Percentiles rank a stretch among this genome's conserved stretches.
phyloP scores from a whole-genome alignment of 106 monocot species.

The Chionographis japonica region DNA sequence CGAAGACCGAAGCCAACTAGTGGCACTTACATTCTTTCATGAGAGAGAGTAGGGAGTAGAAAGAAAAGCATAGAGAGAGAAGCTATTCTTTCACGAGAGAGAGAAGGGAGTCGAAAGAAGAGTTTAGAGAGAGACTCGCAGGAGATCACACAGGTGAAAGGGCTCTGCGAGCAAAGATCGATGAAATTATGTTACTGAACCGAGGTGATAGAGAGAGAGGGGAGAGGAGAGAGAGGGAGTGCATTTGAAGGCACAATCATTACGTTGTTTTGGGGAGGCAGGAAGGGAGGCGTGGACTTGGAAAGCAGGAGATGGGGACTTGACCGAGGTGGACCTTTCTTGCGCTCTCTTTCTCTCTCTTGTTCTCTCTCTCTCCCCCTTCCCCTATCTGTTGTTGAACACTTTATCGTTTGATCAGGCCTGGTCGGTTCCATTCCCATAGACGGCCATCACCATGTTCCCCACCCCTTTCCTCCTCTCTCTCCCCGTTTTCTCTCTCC shows the following conservation, averaged over 20 bases:
- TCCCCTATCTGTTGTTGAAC: neutral
- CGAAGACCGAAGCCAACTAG: too few species aligned
- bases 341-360: neutral
- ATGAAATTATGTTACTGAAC: too few species aligned
- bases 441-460: slow-evolving; percentile 7
- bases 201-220: neutral
- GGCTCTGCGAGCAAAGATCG: too few species aligned
- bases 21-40: too few species aligned
- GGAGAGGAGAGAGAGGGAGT: slow-evolving; percentile 28
- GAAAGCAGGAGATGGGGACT: slow-evolving; percentile 34
- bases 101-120: too few species aligned
- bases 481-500: slow-evolving; percentile 5
- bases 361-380: neutral
- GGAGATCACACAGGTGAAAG: too few species aligned
- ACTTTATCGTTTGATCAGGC: slow-evolving; percentile 29
- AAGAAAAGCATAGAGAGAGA: too few species aligned
- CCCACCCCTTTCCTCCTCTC: slow-evolving; percentile 7
- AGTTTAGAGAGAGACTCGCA: too few species aligned
- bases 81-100: too few species aligned
- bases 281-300: slow-evolving; percentile 47
- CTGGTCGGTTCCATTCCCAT: slow-evolving; percentile 58
- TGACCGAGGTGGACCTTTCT: slow-evolving; percentile 30
- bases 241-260: slow-evolving; percentile 84
- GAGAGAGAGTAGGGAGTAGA: too few species aligned
- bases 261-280: slow-evolving; percentile 46